Percentiles rank a stretch among this genome's conserved stretches.
phyloP scores from a whole-genome alignment of 345 rosid species.

The Sisymbrium altissimum region DNA sequence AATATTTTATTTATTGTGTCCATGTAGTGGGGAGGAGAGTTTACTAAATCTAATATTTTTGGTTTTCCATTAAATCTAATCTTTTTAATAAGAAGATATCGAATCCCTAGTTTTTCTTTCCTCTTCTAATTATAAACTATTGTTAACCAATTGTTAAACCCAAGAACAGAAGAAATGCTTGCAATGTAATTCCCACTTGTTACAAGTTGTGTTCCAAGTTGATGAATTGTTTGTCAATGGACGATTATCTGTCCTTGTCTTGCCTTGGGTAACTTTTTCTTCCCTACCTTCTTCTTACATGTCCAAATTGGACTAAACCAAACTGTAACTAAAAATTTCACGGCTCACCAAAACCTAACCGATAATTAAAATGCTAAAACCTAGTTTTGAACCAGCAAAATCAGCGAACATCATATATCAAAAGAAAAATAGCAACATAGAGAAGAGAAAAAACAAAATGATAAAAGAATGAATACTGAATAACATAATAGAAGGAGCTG shows the following conservation, averaged over 20 bases:
- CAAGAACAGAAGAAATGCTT: constrained; percentile 12
- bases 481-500: no score
- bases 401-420: no score
- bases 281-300: neutral
- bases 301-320: neutral
- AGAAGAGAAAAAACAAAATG: no score
- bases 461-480: no score
- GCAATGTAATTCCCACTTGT: constrained; percentile 28
- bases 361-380: no score
- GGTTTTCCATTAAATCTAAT: neutral
- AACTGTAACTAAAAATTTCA: neutral
- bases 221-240: constrained; percentile 7
- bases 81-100: neutral
- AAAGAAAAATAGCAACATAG: no score
- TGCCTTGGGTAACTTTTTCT: neutral
- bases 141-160: constrained; percentile 14
- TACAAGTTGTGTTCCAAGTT: constrained; percentile 17
- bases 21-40: constrained; percentile 15
- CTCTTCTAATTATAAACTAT: constrained; percentile 3
- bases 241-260: neutral
- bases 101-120: constrained; percentile 3
- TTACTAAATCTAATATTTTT: neutral
- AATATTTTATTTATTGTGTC: neutral
- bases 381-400: no score
- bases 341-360: neutral